A percentile compares a stretch with the other conserved stretches of the same genome.
Evolutionary conservation across 257 asterid genomes (phyloP).

Genomic region (Gentiana macrophylla): DNA sequence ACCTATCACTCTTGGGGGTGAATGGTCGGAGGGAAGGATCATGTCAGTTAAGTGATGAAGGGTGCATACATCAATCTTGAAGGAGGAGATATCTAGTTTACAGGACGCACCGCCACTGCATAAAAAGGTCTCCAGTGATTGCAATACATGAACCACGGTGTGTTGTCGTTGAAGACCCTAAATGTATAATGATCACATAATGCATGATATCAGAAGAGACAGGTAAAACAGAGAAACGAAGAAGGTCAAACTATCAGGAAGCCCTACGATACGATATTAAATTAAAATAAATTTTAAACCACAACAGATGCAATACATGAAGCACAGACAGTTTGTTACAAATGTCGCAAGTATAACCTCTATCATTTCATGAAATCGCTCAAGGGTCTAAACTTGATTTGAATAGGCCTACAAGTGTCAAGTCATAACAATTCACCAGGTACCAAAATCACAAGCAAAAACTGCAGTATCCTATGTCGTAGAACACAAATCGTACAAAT

Average conservation of each 20-base stretch:
- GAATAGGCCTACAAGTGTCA: neutral
- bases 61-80: slow-evolving; percentile 49
- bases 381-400: neutral
- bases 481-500: neutral
- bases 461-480: neutral
- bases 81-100: slow-evolving; percentile 44
- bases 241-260: neutral
- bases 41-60: slow-evolving; percentile 4
- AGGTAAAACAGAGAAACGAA: neutral
- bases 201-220: slow-evolving; percentile 2
- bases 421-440: neutral
- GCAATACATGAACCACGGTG: slow-evolving; percentile 61
- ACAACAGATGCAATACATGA: neutral
- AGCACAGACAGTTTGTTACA: neutral
- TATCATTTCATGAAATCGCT: neutral
- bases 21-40: neutral
- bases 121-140: slow-evolving; percentile 60
- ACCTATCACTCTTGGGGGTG: neutral
- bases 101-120: slow-evolving; percentile 48
- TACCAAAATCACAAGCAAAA: neutral
- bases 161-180: slow-evolving; percentile 75
- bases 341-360: neutral
- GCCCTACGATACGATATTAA: slow-evolving; percentile 1
- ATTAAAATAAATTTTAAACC: neutral
- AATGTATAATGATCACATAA: slow-evolving; percentile 5